Evolutionary conservation across 2,329 filamentous ascomycete species (phyloP), one percentile per base, ranked within the genome.

Genomic region (Ceratocystis smalleyi): DNA sequence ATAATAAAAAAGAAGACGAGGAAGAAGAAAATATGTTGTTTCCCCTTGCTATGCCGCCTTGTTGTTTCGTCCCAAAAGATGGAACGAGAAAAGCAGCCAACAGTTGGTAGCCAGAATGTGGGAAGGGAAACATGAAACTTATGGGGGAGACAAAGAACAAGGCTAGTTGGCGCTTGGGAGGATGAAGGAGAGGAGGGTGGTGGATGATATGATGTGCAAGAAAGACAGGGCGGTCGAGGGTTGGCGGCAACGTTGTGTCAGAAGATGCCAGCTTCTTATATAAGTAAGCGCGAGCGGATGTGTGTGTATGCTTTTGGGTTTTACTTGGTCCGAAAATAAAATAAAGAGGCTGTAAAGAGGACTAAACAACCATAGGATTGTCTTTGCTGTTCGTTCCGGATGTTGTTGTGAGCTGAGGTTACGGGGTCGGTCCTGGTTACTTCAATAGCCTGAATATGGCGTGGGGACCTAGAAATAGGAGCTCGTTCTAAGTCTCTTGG

Each of bases 91-190:
- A 32, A 40, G 35, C 35, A 40, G 27, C 51, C 51, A 32, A 57
- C 35, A 32, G 51, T 57, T 8, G 8, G 5, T 17, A 32, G 35
- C 8, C 27, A 35, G 27, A 57, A 57, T 57, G 51, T n/a, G 51
- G 24, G 32, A 57, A 57, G 51, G 24, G 51, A 32, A 57, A 57
- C 51, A 57, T 57, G 51, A 57, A 57, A 57, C 51, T 57, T 57
- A 15, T 57, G 51, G 51, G 22, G 51, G 51, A 57, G 51, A 35
- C 19, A 24, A 51, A 51, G 24, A 24, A 51, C 47, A 51, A 15
- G 27, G 51, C 51, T 30, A n/a, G 45, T 19, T 49, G 15, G 51
- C 51, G 51, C 51, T 32, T 57, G 27, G 15, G 51, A 55, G 19
- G n/a, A 49, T 19, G 47, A 2, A 10, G 15, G n/a, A 22, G 19